Base-by-base conservation (phyloP, 192 early-diverging fungal species). In the Chytriomyces hyalinus region DNA sequence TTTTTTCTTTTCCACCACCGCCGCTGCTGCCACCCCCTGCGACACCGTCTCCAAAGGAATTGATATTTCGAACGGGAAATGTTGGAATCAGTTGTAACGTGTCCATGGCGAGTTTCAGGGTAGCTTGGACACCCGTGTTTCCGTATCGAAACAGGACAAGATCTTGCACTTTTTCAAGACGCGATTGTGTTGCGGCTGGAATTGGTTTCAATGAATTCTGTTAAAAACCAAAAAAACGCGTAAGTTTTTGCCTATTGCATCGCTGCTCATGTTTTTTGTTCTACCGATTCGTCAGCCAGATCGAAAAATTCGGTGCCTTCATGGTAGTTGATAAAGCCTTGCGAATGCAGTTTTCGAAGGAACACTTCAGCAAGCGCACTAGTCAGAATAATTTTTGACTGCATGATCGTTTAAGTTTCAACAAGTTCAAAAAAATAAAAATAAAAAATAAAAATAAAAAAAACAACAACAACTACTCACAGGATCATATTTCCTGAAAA, bases 81-180 rank as follows among this genome's bases (percentile, higher is more conserved):
- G 89, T 91, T 0, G 94, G 91, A 20, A 94, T 82, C 36, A 93
- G 80, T 0, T 92, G 89, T 7, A 93, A 76, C 6, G 86, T 77
- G 26, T 92, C 86, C 0, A 95, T 88, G 0, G 90, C 92, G 20
- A 86, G 80, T 47, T 85, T 77, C 63, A 95, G 71, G 0, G 90
- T 87, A 7, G 93, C 91, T 57, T 90, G 90, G 6, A 94, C 91
- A n/a, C 94, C 94, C 5, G 94, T 94, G 6, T 87, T 88, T 15
- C 92, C 93, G 80, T 93, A 95, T 6, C 94, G 89, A 73, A 94
- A 95, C 73, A 95, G 68, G 0, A 95, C 93, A 53, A 95, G 78
- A 64, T 95, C 93, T 57, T 82, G 85, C 22, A 85, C 83, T 48
- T 75, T 81, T 80, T 86, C 84, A 17, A 86, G 59, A 60, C 65